phyloP scores from a whole-genome alignment of 1,284 basidiomycete species.

The Cryptococcus maquisensis region DNA sequence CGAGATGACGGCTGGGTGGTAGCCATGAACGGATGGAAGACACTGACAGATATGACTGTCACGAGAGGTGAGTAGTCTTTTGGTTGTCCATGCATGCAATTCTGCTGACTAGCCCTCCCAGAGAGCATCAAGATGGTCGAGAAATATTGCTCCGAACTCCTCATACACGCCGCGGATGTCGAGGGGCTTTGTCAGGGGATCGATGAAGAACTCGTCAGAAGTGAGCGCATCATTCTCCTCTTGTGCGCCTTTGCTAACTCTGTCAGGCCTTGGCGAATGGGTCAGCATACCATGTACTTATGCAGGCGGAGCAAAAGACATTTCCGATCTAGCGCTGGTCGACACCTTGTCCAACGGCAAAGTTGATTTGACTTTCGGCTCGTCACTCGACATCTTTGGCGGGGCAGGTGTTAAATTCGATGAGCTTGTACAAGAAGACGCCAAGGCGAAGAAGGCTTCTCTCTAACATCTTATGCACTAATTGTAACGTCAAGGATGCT shows the following conservation, averaged over 20 bases:
- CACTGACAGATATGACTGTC: constrained; percentile 90
- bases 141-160: constrained; percentile 68
- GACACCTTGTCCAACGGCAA: constrained; percentile 73
- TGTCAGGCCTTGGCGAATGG: constrained; percentile 83
- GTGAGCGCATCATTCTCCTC: constrained; percentile 52
- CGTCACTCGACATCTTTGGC: constrained; percentile 85
- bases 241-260: not conserved
- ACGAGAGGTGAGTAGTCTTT: constrained; percentile 59
- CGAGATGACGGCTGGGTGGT: constrained; percentile 79
- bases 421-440: constrained; percentile 57
- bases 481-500: not conserved
- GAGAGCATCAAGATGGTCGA: constrained; percentile 40
- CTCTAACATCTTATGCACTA: not conserved
- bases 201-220: constrained; percentile 79
- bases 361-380: constrained; percentile 94
- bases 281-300: constrained; percentile 88
- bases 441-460: constrained; percentile 19
- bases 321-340: constrained; percentile 80
- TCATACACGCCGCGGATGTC: constrained; percentile 96
- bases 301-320: constrained; percentile 89
- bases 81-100: not conserved
- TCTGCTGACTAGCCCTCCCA: not conserved
- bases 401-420: constrained; percentile 67
- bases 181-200: constrained; percentile 97
- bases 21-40: constrained; percentile 99